phyloP scores from a whole-genome alignment of 495 filamentous ascomycete genomes.

The Cercophora samala region DNA sequence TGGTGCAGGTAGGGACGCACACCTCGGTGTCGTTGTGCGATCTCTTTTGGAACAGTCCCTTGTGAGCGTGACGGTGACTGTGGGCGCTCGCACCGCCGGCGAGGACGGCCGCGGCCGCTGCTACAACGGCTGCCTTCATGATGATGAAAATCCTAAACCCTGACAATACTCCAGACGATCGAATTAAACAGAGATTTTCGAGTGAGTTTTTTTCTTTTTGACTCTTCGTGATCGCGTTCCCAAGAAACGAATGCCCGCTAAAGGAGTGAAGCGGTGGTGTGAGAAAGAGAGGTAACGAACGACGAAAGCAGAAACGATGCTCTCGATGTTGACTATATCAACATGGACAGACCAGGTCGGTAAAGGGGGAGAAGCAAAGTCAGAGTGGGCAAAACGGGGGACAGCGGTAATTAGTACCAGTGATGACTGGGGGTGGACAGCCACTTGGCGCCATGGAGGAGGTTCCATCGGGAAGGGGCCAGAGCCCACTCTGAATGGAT shows the following conservation, averaged over 20 bases:
- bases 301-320: slow-evolving; percentile 51
- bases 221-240: slow-evolving; percentile 36
- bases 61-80: slow-evolving; percentile 60
- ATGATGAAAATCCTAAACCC: slow-evolving; percentile 23
- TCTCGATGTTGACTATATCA: slow-evolving; percentile 50
- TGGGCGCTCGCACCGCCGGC: slow-evolving; percentile 58
- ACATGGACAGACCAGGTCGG: slow-evolving; percentile 41
- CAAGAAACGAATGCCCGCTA: slow-evolving; percentile 80
- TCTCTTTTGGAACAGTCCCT: slow-evolving; percentile 54
- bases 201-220: slow-evolving; percentile 24
- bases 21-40: slow-evolving; percentile 35
- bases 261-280: slow-evolving; percentile 94
- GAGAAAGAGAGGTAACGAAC: slow-evolving; percentile 43
- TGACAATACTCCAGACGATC: slow-evolving; percentile 6
- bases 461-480: slow-evolving; percentile 19
- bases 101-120: slow-evolving; percentile 64
- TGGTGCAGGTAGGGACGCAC: slow-evolving; percentile 65
- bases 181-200: slow-evolving; percentile 20
- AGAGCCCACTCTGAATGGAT: slow-evolving; percentile 17
- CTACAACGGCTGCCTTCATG: slow-evolving; percentile 67
- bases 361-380: slow-evolving; percentile 37
- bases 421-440: slow-evolving; percentile 20
- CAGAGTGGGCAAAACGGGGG: slow-evolving; percentile 20
- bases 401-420: slow-evolving; percentile 27
- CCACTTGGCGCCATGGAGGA: slow-evolving; percentile 28